These are phyloP conservation scores for Eucalyptus victrix DNA, from an alignment of 345 rosid species.

Conservation along the genomic window DNA sequence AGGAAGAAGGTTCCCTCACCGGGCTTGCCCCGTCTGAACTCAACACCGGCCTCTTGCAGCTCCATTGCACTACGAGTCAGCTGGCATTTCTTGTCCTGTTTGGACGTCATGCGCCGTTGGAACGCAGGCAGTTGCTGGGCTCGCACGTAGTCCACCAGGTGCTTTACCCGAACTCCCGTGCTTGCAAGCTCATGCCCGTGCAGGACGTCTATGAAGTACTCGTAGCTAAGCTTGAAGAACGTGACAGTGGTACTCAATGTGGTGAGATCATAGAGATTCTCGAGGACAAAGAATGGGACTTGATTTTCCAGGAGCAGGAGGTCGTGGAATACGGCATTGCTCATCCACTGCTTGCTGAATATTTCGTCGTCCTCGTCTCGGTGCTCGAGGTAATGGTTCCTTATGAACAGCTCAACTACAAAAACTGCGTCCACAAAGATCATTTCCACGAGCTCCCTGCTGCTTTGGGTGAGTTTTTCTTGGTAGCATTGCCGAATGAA, in stretches of 20 bases:
- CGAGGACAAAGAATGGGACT: not conserved
- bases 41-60: not conserved
- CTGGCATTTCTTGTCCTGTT: not conserved
- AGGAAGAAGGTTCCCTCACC: not conserved
- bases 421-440: slow-evolving; percentile 14
- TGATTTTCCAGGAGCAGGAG: not conserved
- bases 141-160: not conserved
- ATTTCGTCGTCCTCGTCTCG: not conserved
- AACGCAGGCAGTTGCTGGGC: not conserved
- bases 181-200: not conserved
- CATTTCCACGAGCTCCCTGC: slow-evolving; percentile 12
- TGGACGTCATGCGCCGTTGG: fast-evolving
- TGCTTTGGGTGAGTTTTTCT: not conserved
- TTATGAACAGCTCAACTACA: slow-evolving; percentile 15
- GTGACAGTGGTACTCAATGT: not conserved
- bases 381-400: not conserved
- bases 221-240: not conserved
- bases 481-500: slow-evolving; percentile 9
- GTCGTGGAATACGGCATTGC: not conserved
- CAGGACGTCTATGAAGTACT: not conserved
- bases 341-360: not conserved
- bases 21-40: not conserved
- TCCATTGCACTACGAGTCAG: not conserved
- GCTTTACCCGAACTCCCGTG: not conserved
- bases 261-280: not conserved